Conservation (phyloP, 805 yeast genomes). For the Barnettozyma wickerhamii region DNA sequence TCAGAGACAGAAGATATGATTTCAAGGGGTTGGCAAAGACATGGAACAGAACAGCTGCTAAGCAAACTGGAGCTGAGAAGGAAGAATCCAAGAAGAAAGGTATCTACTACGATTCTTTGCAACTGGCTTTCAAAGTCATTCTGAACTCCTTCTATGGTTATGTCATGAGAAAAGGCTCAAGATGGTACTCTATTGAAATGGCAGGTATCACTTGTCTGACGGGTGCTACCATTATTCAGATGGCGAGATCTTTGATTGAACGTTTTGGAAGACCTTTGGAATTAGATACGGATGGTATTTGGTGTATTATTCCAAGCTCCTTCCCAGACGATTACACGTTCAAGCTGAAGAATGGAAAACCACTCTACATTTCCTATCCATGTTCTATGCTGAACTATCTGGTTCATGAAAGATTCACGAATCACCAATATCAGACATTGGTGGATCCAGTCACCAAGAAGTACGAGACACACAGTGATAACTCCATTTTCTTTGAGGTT, state of each 20-base stretch:
- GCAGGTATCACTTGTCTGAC: slow-evolving; percentile 98
- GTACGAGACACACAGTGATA: slow-evolving; percentile 80
- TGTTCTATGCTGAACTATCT: slow-evolving; percentile 93
- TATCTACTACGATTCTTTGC: slow-evolving; percentile 89
- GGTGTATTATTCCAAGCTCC: slow-evolving; percentile 94
- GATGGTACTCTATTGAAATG: slow-evolving; percentile 99
- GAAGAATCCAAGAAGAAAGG: slow-evolving; percentile 96
- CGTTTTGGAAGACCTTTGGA: slow-evolving; percentile 93
- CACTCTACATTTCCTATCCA: slow-evolving; percentile 77
- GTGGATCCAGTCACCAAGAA: slow-evolving; percentile 62
- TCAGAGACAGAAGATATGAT: slow-evolving; percentile 94
- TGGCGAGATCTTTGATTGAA: slow-evolving; percentile 91
- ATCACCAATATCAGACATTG: slow-evolving; percentile 88
- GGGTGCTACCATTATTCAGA: slow-evolving; percentile 96
- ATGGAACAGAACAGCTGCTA: slow-evolving; percentile 80
- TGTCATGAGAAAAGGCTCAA: slow-evolving; percentile 97
- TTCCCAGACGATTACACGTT: slow-evolving; percentile 88
- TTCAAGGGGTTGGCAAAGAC: slow-evolving; percentile 90
- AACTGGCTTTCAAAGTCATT: slow-evolving; percentile 95
- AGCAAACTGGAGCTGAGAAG: slow-evolving; percentile 48
- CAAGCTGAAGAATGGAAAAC: slow-evolving; percentile 72
- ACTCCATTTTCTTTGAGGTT: slow-evolving; percentile 94
- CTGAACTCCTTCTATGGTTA: slow-evolving; percentile 96
- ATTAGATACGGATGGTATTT: slow-evolving; percentile 97
- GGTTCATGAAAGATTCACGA: slow-evolving; percentile 88